Evolutionary conservation across 75 land plant species (phyloP), one percentile per base, ranked within the genome.

Genomic region (Sequoiadendron giganteum): DNA sequence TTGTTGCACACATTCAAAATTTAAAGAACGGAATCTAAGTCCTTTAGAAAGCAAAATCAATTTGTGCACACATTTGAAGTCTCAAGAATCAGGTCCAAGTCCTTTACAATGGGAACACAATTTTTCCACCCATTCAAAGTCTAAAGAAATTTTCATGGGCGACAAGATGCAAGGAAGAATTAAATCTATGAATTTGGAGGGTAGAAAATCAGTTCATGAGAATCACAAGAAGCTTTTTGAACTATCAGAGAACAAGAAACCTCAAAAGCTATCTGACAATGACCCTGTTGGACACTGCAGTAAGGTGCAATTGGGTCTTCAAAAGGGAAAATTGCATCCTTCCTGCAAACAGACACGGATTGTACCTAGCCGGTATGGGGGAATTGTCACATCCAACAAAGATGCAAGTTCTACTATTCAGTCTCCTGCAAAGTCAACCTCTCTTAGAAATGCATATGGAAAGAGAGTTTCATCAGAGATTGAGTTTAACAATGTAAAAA

Each of bases 371-470:
- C 40, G 47, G 42, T 79, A 42, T 42, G 82, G 45, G 15, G 5
- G 40, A 79, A 79, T 39, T 40, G 43, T 40, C 82, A 40, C 47
- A 30, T 42, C 82, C 82, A 79, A 79, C 13, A 79, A 40, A 47
- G 43, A 79, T 79, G 82, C 82, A 40, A 79, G 82, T 79, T 79
- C 82, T 79, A 34, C 38, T 32, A 55, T 18, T 55, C 82, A 79
- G 48, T 58, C 40, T 86, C 40, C 45, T 86, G n/a, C 68, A 43
- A 55, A 42, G 0, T 43, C 70, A 2, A 43, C 14, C 19, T 58
- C 68, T n/a, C 32, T 65, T 28, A 36, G 73, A 86, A 42, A 43
- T 72, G 75, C 78, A 36, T n/a, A 52, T 55, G 76, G 75, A 61
- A 86, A 55, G 76, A 61, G 75, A 72, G 38, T 56, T 14, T 86